Conservation (phyloP, 495 filamentous ascomycete species). For the Aspergillus biplanus region DNA sequence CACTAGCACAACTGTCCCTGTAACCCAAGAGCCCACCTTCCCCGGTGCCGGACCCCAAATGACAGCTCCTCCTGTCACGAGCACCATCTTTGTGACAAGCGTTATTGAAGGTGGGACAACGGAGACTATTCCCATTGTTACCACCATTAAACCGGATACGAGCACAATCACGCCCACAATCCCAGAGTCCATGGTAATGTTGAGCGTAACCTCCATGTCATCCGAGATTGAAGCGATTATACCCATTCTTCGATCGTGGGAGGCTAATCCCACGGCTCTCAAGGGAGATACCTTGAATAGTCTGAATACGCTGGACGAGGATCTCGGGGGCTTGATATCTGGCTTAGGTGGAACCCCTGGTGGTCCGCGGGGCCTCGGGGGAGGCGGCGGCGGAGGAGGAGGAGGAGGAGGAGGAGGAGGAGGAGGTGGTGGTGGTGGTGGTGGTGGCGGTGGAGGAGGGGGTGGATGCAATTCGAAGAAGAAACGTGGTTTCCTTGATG, state of each 20-base stretch:
- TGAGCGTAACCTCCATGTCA: neutral
- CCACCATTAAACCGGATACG: neutral
- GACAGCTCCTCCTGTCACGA: too few species aligned
- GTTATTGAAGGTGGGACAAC: neutral
- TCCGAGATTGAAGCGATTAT: neutral
- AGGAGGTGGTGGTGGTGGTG: too few species aligned
- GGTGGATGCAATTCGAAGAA: neutral
- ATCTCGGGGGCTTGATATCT: neutral
- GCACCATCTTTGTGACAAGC: conserved; percentile 1
- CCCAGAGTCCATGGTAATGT: neutral
- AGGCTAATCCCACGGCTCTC: neutral
- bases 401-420: neutral
- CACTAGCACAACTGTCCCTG: too few species aligned
- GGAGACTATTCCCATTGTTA: neutral
- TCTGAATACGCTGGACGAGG: neutral
- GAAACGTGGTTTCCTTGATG: conserved; percentile 3
- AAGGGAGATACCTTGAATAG: neutral
- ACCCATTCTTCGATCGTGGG: conserved; percentile 1
- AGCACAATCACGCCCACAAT: neutral
- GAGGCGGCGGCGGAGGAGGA: neutral
- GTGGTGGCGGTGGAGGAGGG: too few species aligned
- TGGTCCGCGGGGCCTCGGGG: neutral
- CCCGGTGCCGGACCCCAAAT: too few species aligned
- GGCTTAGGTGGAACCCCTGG: neutral
- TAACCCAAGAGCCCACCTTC: too few species aligned